Conservation (phyloP, 2,329 filamentous ascomycete species). For the Trichoderma polysporum region DNA sequence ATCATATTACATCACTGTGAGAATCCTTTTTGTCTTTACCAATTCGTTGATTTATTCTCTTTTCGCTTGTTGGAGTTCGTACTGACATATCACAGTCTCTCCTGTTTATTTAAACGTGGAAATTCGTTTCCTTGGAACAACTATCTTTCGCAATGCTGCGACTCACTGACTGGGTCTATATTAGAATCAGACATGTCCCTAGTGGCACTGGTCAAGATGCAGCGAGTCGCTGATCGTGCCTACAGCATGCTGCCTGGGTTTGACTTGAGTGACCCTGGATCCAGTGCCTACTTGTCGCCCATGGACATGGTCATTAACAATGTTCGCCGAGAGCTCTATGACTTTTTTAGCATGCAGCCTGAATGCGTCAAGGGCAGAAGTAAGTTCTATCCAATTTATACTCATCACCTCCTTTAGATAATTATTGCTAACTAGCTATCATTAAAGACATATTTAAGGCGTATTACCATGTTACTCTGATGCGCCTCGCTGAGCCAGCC, state of each 20-base stretch:
- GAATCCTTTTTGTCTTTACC: neutral
- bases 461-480: conserved; percentile 35
- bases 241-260: conserved; percentile 30
- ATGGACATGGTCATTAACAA: conserved; percentile 37
- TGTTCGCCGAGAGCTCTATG: conserved; percentile 36
- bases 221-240: conserved; percentile 34
- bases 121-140: conserved; percentile 33
- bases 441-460: conserved; percentile 35
- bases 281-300: conserved; percentile 27
- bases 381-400: conserved; percentile 7
- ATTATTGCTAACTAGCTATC: neutral
- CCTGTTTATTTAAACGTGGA: conserved; percentile 35
- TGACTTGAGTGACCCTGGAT: neutral
- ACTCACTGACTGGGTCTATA: conserved; percentile 31
- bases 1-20: conserved; percentile 39
- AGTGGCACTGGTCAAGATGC: conserved; percentile 36
- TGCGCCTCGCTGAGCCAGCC: conserved; percentile 41
- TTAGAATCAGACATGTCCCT: conserved; percentile 36
- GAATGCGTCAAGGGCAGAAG: conserved; percentile 26
- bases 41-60: neutral
- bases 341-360: conserved; percentile 26
- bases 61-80: neutral
- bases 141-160: conserved; percentile 38
- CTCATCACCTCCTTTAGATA: neutral
- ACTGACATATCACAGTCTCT: conserved; percentile 23